A percentile compares a stretch with the other conserved stretches of the same genome.
Evolutionary conservation across 192 early-diverging fungal genomes (phyloP).

Genomic region (Bifiguratus adelaidae): DNA sequence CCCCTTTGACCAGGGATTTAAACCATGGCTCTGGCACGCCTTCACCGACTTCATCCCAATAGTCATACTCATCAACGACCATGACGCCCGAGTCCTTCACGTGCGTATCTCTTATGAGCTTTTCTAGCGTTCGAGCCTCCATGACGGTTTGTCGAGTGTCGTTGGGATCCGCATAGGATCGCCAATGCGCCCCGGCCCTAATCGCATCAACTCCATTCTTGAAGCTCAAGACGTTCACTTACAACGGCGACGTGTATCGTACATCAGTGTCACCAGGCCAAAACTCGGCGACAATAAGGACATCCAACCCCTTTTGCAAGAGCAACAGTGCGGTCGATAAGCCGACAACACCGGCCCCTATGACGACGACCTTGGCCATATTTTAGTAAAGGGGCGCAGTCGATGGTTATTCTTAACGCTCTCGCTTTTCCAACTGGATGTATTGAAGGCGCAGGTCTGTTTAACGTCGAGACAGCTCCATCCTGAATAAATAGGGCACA

Average conservation of each 20-base stretch:
- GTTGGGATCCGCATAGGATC: neutral
- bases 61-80: slow-evolving; percentile 39
- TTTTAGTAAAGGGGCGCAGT: too few relatives aligned
- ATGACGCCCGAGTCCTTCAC: slow-evolving; percentile 33
- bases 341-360: slow-evolving; percentile 58
- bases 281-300: slow-evolving; percentile 33
- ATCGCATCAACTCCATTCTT: neutral
- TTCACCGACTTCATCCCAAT: slow-evolving; percentile 37
- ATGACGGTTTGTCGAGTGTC: neutral
- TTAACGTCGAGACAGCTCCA: too few relatives aligned
- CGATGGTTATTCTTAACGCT: too few relatives aligned
- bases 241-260: slow-evolving; percentile 39
- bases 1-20: slow-evolving; percentile 30
- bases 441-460: too few relatives aligned
- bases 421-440: too few relatives aligned
- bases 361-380: slow-evolving; percentile 21
- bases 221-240: neutral
- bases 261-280: slow-evolving; percentile 23
- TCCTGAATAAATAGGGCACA: too few relatives aligned
- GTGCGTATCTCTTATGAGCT: slow-evolving; percentile 22
- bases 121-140: neutral
- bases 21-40: slow-evolving; percentile 56
- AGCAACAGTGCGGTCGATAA: slow-evolving; percentile 46
- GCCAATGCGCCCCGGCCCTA: slow-evolving; percentile 1
- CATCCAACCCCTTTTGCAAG: slow-evolving; percentile 28